These are phyloP conservation scores for Lathyrus oleraceus DNA, from an alignment of 306 rosid genomes.

Conservation along the genomic window DNA sequence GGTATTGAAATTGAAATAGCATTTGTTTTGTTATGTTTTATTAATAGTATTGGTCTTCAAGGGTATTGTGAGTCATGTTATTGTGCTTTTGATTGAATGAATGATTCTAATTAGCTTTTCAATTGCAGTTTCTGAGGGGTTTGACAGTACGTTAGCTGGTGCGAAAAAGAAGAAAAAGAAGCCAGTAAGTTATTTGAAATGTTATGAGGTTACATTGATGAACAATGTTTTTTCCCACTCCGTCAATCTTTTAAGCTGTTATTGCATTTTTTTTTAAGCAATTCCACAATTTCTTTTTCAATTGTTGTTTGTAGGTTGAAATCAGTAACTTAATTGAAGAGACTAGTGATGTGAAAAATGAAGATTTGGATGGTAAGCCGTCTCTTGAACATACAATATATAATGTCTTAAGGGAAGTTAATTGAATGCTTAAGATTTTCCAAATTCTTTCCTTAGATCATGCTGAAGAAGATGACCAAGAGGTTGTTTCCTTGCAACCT, in stretches of 20 bases:
- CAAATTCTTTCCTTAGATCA: conserved; percentile 45
- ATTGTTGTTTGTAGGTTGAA: conserved; percentile 59
- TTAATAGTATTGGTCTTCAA: background rate
- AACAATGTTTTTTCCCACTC: background rate
- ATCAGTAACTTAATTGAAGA: conserved; percentile 63
- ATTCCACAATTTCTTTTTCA: conserved; percentile 5
- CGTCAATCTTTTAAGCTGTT: background rate
- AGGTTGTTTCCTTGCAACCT: conserved; percentile 42
- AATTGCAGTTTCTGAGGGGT: conserved; percentile 73
- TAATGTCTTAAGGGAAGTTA: background rate
- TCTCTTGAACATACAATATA: background rate
- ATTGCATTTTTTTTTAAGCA: background rate
- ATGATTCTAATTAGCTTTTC: conserved; percentile 22
- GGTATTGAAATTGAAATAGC: conserved; percentile 43
- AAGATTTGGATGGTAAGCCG: conserved; percentile 68
- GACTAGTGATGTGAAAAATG: conserved; percentile 49
- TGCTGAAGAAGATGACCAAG: conserved; percentile 62
- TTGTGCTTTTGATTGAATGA: background rate
- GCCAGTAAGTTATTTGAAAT: conserved; percentile 51
- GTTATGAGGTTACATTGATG: background rate
- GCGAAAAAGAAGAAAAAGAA: conserved; percentile 90
- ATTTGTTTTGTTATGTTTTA: background rate
- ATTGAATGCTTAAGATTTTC: conserved; percentile 9
- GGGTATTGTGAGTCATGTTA: conserved; percentile 2
- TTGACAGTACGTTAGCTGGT: conserved; percentile 73